Evolutionary conservation across 768 basidiomycete species (phyloP).

Genomic region (Mrakia blollopis): DNA sequence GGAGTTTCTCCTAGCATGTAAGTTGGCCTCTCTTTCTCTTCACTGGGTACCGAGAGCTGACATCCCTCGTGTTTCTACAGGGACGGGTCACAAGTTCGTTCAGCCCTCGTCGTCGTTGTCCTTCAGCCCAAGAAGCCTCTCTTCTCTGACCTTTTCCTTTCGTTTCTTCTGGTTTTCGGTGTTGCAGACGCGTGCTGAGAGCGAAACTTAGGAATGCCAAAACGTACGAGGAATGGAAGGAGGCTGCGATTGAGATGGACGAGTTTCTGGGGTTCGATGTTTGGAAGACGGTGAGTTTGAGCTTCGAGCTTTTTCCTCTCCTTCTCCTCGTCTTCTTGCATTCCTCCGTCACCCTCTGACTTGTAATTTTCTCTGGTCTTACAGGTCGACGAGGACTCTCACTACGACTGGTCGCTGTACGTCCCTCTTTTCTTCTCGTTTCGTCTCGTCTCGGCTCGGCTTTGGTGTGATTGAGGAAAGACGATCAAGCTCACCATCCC

Average conservation of each 20-base stretch:
- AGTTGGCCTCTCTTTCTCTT: not conserved
- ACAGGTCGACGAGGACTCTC: slow-evolving; percentile 68
- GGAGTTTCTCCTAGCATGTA: slow-evolving; percentile 68
- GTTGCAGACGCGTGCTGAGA: slow-evolving; percentile 66
- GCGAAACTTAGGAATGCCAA: slow-evolving; percentile 66
- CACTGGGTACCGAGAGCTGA: not conserved
- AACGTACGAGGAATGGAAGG: slow-evolving; percentile 87
- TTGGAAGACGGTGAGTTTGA: slow-evolving; percentile 63
- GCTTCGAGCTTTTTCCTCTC: not conserved
- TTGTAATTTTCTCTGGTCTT: not conserved
- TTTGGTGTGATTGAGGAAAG: too few relatives aligned
- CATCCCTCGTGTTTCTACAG: not conserved
- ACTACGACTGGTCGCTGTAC: slow-evolving; percentile 81
- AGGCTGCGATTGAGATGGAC: slow-evolving; percentile 70
- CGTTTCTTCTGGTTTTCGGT: too few relatives aligned
- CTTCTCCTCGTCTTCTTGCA: not conserved
- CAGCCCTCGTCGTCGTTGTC: not conserved
- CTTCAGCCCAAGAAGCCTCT: not conserved
- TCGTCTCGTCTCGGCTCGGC: not conserved
- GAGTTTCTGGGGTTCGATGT: slow-evolving; percentile 74
- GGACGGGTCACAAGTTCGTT: slow-evolving; percentile 20
- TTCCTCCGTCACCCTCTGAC: not conserved
- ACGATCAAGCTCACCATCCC: not conserved
- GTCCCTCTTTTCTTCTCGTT: not conserved
- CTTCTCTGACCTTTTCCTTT: not conserved